Conservation (phyloP, 129 eudicot genomes). For the Sambucus nigra region DNA sequence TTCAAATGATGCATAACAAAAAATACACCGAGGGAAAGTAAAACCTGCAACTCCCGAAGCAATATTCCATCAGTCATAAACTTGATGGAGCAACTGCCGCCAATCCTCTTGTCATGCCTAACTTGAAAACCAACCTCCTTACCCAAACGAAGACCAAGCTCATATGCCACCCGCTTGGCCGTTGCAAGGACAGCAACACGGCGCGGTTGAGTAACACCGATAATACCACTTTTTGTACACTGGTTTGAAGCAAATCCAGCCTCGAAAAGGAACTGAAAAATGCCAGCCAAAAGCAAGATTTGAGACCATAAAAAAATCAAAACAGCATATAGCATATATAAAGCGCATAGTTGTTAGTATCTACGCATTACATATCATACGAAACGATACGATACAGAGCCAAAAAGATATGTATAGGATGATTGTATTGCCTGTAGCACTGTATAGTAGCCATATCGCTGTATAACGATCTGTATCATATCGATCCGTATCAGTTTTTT, state of each 20-base stretch:
- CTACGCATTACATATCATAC: too few relatives aligned
- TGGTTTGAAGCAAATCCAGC: constrained; percentile 75
- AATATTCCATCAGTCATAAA: constrained; percentile 98
- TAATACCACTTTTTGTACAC: constrained; percentile 50
- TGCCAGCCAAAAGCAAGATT: constrained; percentile 5
- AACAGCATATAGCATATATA: background rate
- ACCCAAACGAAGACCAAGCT: constrained; percentile 76
- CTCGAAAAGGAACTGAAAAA: constrained; percentile 78
- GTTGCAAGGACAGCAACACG: constrained; percentile 97
- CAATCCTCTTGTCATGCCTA: constrained; percentile 77
- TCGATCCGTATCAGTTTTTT: too few relatives aligned
- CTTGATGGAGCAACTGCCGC: constrained; percentile 76
- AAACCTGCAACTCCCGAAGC: constrained; percentile 91
- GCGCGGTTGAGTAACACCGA: constrained; percentile 98
- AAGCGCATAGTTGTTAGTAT: background rate
- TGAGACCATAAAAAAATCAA: background rate
- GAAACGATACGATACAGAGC: too few relatives aligned
- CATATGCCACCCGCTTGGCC: constrained; percentile 86
- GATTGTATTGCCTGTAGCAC: too few relatives aligned
- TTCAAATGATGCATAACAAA: background rate
- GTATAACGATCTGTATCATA: too few relatives aligned
- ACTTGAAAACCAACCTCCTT: constrained; percentile 96
- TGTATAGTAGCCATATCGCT: too few relatives aligned
- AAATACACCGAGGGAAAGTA: background rate
- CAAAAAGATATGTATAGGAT: too few relatives aligned